A percentile compares a stretch with the other conserved stretches of the same genome.
These are phyloP conservation scores for Xylariaceae sp. DNA, from an alignment of 2,329 filamentous ascomycete genomes.

Conservation along the genomic window DNA sequence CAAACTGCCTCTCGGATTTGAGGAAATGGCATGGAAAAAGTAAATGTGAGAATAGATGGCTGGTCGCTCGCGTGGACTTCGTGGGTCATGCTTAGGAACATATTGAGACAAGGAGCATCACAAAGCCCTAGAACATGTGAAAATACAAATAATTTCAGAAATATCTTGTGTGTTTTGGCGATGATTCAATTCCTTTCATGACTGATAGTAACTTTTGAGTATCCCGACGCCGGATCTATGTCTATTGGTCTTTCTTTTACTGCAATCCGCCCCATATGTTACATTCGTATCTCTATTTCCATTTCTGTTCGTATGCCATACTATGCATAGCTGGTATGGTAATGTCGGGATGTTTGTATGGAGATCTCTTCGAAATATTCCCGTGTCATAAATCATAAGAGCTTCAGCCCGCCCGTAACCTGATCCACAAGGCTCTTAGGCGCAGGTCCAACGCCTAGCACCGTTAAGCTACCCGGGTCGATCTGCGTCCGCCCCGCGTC, in stretches of 20 bases:
- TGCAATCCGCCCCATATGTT: neutral
- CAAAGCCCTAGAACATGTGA: neutral
- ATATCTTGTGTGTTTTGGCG: neutral
- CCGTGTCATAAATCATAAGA: constrained; percentile 32
- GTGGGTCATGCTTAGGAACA: neutral
- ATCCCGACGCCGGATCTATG: constrained; percentile 11
- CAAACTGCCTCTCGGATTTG: neutral
- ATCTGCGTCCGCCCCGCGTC: constrained; percentile 99
- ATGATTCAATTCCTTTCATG: neutral
- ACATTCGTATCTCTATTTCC: neutral
- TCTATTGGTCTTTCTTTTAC: too few species aligned
- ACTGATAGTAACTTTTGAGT: neutral
- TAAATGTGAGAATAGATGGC: neutral
- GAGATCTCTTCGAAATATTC: neutral
- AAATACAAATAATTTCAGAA: constrained; percentile 1
- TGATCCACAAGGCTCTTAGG: constrained; percentile 86
- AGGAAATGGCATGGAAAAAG: neutral
- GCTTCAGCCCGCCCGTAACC: constrained; percentile 54
- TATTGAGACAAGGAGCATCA: neutral
- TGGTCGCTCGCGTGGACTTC: neutral
- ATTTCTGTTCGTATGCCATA: neutral
- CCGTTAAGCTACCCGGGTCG: constrained; percentile 88
- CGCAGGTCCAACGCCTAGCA: constrained; percentile 81
- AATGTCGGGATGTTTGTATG: too few species aligned
- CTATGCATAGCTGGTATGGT: too few species aligned